A percentile compares a stretch with the other conserved stretches of the same genome.
Evolutionary conservation across 352 stramenopile species (phyloP).

Genomic region (Globisporangium rhizosaccharum): DNA sequence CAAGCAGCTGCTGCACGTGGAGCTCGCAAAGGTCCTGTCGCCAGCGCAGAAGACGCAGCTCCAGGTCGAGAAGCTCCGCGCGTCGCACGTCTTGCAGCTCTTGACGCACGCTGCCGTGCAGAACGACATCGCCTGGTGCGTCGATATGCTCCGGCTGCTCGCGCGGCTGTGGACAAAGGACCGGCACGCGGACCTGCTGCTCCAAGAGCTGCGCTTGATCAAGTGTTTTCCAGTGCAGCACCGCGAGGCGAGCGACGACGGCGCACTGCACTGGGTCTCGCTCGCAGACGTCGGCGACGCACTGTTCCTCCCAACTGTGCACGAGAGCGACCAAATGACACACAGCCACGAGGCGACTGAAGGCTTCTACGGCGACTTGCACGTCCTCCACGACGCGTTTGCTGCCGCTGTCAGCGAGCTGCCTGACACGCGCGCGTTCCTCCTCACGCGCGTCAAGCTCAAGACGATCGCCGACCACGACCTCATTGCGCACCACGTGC

Average conservation of each 20-base stretch:
- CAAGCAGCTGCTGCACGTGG: conserved; percentile 50
- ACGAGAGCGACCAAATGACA: background rate
- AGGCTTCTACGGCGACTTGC: conserved; percentile 33
- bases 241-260: conserved; percentile 1
- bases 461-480: conserved; percentile 67
- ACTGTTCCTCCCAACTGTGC: conserved; percentile 14
- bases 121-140: conserved; percentile 33
- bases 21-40: conserved; percentile 31
- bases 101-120: conserved; percentile 29
- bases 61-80: conserved; percentile 56
- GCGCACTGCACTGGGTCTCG: conserved; percentile 28
- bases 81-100: conserved; percentile 55
- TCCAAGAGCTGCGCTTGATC: conserved; percentile 66
- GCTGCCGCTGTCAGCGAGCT: conserved; percentile 19
- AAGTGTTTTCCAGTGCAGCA: conserved; percentile 61
- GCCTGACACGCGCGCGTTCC: conserved; percentile 34
- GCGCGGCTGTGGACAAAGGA: conserved; percentile 56
- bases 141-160: conserved; percentile 40
- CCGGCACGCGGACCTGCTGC: conserved; percentile 33
- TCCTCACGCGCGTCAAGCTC: conserved; percentile 48
- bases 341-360: conserved; percentile 6
- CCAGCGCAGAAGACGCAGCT: conserved; percentile 50
- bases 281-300: conserved; percentile 36
- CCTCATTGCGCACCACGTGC: conserved; percentile 56
- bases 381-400: conserved; percentile 40